phyloP scores from a whole-genome alignment of 805 yeast species.

The Yarrowia divulgata region DNA sequence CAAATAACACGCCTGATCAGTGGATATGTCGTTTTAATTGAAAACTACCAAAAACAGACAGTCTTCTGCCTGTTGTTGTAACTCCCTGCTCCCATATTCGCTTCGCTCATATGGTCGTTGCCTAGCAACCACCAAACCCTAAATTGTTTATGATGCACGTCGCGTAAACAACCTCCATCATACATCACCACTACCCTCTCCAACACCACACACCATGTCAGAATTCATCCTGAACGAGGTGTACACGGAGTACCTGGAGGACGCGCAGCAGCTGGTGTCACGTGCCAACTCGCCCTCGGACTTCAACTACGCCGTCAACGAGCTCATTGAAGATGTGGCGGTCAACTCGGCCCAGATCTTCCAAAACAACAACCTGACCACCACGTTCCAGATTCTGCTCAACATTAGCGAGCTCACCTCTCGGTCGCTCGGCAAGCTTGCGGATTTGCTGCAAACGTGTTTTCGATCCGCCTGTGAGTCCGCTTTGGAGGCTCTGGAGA shows the following conservation, averaged over 20 bases:
- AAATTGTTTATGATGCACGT: constrained; percentile 19
- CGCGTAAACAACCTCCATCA: constrained; percentile 22
- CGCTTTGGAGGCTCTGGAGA: constrained; percentile 2
- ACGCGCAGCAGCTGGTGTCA: constrained; percentile 24
- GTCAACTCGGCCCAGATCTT: constrained; percentile 15
- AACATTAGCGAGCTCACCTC: constrained; percentile 25
- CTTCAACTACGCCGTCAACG: constrained; percentile 34
- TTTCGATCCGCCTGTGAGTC: constrained; percentile 13
- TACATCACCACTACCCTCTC: neutral
- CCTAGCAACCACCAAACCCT: constrained; percentile 17
- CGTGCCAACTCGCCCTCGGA: constrained; percentile 32
- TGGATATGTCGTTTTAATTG: no score
- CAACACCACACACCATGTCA: neutral
- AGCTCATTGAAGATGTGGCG: constrained; percentile 34
- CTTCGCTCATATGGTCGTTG: neutral
- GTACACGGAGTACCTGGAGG: constrained; percentile 31
- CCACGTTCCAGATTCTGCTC: constrained; percentile 27
- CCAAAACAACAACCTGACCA: constrained; percentile 7
- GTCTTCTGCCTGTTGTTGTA: no score
- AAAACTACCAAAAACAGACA: no score
- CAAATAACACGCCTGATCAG: no score
- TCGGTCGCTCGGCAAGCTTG: constrained; percentile 33
- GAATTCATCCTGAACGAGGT: constrained; percentile 33
- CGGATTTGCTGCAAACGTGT: constrained; percentile 31
- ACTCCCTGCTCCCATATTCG: neutral